phyloP scores from a whole-genome alignment of 2,329 filamentous ascomycete genomes.

The Hypoxylon sp. region DNA sequence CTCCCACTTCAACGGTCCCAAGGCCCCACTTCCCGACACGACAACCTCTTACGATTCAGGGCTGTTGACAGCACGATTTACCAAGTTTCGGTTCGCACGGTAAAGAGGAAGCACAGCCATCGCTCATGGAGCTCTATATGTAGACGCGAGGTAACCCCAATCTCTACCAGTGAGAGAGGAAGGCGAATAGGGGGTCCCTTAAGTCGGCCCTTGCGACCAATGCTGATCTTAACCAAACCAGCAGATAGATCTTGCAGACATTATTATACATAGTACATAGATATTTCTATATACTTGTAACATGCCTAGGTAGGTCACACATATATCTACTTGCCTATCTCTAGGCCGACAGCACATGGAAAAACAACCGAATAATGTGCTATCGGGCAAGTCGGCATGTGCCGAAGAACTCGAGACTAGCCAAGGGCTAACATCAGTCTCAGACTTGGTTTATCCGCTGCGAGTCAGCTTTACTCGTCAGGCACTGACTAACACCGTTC shows the following conservation, averaged over 20 bases:
- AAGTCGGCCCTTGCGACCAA: not conserved
- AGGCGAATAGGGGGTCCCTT: not conserved
- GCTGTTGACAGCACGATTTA: conserved; percentile 8
- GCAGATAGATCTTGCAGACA: not conserved
- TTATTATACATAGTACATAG: not conserved
- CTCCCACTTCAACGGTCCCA: conserved; percentile 7
- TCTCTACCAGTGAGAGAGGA: not conserved
- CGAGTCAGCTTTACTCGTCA: conserved; percentile 13
- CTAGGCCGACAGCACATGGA: not conserved
- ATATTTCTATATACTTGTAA: too few species aligned
- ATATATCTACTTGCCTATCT: not conserved
- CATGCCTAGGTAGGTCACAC: not conserved
- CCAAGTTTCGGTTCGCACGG: not conserved
- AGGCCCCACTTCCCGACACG: conserved; percentile 16
- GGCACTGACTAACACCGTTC: not conserved
- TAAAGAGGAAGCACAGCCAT: not conserved
- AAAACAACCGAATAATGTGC: not conserved
- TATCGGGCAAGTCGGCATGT: not conserved
- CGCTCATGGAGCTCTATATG: not conserved
- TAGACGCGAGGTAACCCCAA: not conserved
- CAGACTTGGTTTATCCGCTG: not conserved
- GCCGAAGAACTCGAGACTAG: conserved; percentile 4
- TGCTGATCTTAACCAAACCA: not conserved
- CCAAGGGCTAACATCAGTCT: not conserved
- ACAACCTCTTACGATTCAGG: conserved; percentile 19